Base-by-base conservation (phyloP, 768 basidiomycete species). In the Tylopilus intermedius region DNA sequence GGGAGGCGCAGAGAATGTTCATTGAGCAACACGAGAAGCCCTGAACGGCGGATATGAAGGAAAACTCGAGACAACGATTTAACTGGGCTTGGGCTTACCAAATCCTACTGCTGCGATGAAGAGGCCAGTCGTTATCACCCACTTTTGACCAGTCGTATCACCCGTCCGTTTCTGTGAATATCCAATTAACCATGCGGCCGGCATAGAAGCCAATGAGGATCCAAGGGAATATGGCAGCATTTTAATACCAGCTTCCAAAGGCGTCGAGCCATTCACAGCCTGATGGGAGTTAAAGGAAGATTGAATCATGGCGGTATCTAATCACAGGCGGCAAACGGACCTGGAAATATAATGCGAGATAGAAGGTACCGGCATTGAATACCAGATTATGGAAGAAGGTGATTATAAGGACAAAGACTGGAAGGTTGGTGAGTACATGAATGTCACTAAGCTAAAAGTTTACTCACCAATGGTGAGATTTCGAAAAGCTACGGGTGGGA, bases 161-260 rank as follows among this genome's bases (percentile, higher is more conserved):
- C 72, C 67, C 14, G 74, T 80, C 51, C 72, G 75, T 56, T 67
- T 72, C 67, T 88, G 84, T 75, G 77, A 80, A 56, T 79, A 81
- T 44, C 77, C 81, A 59, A 91, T 87, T 59, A 87, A 77, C 87
- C 87, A 88, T n/a, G 90, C 88, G 35, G 79, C 85, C 22, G 90
- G 88, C 75, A 93, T 83, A 10, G 90, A 91, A 40, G 90, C 85
- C 52, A 92, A 65, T 22, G 90, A 90, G 32, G 90, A 86, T 47
- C 89, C 90, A 47, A 92, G 79, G 45, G 90, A 88, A 72, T 90
- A 92, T 10, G 90, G 88, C 50, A 93, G 75, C 69, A 90, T 76
- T 64, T 81, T 79, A 21, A 90, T 65, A 9, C 88, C 90, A 54
- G 90, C 84, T 66, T 82, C 67, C 43, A 91, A 64, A 11, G 87